Evolutionary conservation across 148 eudicot species (phyloP).

Genomic region (Mesembryanthemum crystallinum): DNA sequence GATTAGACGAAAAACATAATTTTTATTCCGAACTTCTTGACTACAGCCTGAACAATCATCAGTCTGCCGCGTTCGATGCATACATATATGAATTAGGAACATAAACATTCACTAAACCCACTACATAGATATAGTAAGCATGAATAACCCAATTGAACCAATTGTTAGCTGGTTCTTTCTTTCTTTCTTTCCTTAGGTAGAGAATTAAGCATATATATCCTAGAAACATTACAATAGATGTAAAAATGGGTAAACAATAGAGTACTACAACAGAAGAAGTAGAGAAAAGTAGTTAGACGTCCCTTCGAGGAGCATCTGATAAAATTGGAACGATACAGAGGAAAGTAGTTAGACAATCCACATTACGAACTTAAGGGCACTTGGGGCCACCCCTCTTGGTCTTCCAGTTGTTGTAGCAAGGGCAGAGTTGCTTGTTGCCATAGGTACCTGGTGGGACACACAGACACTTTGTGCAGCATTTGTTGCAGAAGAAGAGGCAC

Average conservation of each 20-base stretch:
- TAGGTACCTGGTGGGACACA: slow-evolving; percentile 63
- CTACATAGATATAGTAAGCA: not conserved
- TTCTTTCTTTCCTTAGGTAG: not conserved
- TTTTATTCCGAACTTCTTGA: not conserved
- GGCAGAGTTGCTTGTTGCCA: slow-evolving; percentile 59
- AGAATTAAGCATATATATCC: too few relatives aligned
- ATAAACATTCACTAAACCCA: not conserved
- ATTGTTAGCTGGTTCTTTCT: not conserved
- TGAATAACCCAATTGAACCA: not conserved
- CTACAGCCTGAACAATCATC: not conserved
- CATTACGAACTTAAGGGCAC: slow-evolving; percentile 52
- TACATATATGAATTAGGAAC: not conserved
- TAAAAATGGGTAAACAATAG: too few relatives aligned
- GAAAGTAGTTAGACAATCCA: not conserved
- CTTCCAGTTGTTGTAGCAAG: slow-evolving; percentile 67
- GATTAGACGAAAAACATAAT: too few relatives aligned
- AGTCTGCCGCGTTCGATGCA: not conserved
- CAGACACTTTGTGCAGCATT: slow-evolving; percentile 49
- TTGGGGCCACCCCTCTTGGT: slow-evolving; percentile 60
- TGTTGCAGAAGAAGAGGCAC: slow-evolving; percentile 47
- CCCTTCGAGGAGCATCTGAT: too few relatives aligned
- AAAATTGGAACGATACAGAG: too few relatives aligned
- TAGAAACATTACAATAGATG: too few relatives aligned
- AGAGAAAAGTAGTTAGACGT: too few relatives aligned
- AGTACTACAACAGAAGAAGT: too few relatives aligned